A percentile compares a stretch with the other conserved stretches of the same genome.
Conservation (phyloP, 768 basidiomycete genomes). For the Macrolepiota dolichaula region DNA sequence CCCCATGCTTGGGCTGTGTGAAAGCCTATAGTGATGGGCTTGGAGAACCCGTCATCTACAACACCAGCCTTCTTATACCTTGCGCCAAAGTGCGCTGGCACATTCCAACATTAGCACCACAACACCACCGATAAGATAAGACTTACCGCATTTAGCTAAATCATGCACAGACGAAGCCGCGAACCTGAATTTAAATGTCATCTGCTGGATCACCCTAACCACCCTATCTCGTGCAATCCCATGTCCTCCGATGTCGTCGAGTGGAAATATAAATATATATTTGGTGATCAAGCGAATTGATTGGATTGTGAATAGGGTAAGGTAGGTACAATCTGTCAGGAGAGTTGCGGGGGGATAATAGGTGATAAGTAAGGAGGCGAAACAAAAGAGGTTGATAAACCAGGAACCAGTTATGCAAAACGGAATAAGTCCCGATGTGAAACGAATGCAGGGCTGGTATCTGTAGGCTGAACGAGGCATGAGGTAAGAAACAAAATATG, state of each 20-base stretch:
- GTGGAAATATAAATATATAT: not conserved
- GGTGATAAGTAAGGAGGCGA: not conserved
- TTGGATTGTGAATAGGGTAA: not conserved
- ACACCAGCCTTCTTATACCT: not conserved
- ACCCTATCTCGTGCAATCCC: not conserved
- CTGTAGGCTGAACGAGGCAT: not conserved
- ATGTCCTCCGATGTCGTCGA: not conserved
- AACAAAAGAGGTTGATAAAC: not conserved
- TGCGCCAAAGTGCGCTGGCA: not conserved
- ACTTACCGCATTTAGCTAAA: not conserved
- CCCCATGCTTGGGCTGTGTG: conserved; percentile 20
- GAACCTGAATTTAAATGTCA: not conserved
- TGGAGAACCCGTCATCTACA: not conserved
- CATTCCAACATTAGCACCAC: not conserved
- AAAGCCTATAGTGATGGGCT: not conserved
- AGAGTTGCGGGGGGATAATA: not conserved
- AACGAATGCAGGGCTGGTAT: conserved; percentile 5
- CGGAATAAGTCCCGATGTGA: conserved; percentile 1
- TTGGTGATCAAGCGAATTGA: not conserved
- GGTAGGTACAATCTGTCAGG: not conserved
- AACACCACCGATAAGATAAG: not conserved
- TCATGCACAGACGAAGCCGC: not conserved
- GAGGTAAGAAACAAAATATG: conserved; percentile 8
- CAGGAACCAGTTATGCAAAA: conserved; percentile 2
- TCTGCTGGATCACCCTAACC: not conserved